Evolutionary conservation across 148 eudicot species (phyloP), one percentile per base, ranked within the genome.

Genomic region (Chenopodium berlandieri): DNA sequence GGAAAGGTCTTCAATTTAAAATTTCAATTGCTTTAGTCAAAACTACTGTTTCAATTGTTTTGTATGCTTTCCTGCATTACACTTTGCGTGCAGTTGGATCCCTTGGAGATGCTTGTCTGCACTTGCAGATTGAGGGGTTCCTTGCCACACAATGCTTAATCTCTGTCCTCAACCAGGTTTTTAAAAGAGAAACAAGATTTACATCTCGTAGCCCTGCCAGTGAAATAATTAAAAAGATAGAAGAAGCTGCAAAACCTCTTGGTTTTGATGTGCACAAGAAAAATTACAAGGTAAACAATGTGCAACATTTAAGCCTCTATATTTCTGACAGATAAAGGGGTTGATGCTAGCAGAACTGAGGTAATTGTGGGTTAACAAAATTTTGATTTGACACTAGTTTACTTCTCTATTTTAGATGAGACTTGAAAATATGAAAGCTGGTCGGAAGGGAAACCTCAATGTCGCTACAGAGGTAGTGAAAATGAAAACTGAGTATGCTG

Each of bases 241-340:
- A 92, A 91, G 97, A 91, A 90, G 99, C 99, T 71, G 99, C 97
- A 40, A 94, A 90, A 82, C 97, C 99, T 78, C 94, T 95, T 47
- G 99, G 99, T 74, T 95, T 90, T 87, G 99, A 94, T 80, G 97
- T 93, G 73, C 89, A 86, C 81, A 95, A 86, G 88, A 95, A 94
- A 84, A 93, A 95, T 84, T 95, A 93, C 82, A 95, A 95, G 99
- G 99, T 95, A 79, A 83, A 68, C 31, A 58, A 1, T 68, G 0
- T 23, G n/a, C 58, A 50, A 37, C 2, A 4, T 50, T 54, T 22
- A 16, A 17, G 31, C 68, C 2, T 40, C 12, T 62, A 27, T 34
- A 40, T 72, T 72, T 11, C 31, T 65, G 63, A n/a, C 73, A 66
- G 46, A 32, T 11, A 7, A 27, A 31, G 9, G 5, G 37, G 22